Percentiles rank a stretch among this genome's conserved stretches.
These are phyloP conservation scores for Diplocarpon rosae DNA, from an alignment of 2,329 filamentous ascomycete species.

Conservation along the genomic window DNA sequence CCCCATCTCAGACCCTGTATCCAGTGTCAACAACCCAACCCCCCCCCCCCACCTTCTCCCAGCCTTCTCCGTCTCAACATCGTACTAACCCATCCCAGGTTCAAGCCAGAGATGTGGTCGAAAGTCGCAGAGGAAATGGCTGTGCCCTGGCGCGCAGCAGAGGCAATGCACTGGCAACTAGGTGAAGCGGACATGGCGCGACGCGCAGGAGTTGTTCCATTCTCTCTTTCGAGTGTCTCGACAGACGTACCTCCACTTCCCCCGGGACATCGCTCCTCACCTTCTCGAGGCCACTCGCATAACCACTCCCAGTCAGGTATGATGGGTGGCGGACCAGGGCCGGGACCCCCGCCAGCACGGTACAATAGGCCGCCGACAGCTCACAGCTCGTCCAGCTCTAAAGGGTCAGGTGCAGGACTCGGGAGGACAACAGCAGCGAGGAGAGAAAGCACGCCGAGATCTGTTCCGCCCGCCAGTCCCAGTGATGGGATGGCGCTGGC, in stretches of 20 bases:
- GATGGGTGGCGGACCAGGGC: conserved; percentile 8
- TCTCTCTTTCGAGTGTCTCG: conserved; percentile 53
- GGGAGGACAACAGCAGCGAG: conserved; percentile 24
- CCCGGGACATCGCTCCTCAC: conserved; percentile 32
- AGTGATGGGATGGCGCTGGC: conserved; percentile 27
- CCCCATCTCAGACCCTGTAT: neutral
- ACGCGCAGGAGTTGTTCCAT: conserved; percentile 80
- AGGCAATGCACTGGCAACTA: conserved; percentile 97
- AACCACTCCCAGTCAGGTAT: conserved; percentile 21
- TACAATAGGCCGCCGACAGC: conserved; percentile 20
- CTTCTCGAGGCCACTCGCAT: conserved; percentile 27
- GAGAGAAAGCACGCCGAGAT: conserved; percentile 27
- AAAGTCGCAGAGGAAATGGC: conserved; percentile 92
- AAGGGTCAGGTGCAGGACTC: conserved; percentile 6
- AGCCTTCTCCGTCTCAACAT: neutral
- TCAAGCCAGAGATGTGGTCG: conserved; percentile 97
- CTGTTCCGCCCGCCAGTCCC: conserved; percentile 29
- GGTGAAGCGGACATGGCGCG: conserved; percentile 90
- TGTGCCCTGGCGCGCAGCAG: conserved; percentile 87
- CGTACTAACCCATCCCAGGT: conserved; percentile 41
- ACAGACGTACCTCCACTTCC: conserved; percentile 31
- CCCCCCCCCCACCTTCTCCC: neutral
- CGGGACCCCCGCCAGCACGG: conserved; percentile 10
- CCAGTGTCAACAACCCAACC: no score
- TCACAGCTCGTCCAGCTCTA: conserved; percentile 11